Conservation (phyloP, 139 green algal species). For the Asterochloris sp. region DNA sequence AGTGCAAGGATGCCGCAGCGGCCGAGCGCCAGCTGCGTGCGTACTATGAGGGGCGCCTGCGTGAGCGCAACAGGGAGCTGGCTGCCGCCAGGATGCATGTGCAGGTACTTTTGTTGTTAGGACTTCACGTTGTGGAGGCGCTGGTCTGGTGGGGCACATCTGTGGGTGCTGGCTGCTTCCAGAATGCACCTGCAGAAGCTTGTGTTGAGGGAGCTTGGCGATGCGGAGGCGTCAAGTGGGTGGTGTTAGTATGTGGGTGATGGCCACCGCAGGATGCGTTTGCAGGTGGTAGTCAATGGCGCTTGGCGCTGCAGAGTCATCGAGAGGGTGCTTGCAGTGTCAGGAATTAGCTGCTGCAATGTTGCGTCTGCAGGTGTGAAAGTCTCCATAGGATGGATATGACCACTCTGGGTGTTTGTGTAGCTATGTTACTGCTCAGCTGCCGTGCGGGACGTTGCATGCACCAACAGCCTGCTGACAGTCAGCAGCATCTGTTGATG, state of each 20-base stretch:
- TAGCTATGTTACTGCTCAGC: too few relatives aligned
- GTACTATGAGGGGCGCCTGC: slow-evolving; percentile 8
- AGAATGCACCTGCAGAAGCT: neutral
- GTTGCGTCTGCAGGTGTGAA: too few relatives aligned
- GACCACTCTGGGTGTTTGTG: too few relatives aligned
- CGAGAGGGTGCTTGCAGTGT: too few relatives aligned
- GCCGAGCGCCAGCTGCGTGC: slow-evolving; percentile 1
- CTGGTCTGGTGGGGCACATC: neutral
- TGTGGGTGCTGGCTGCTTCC: too few relatives aligned
- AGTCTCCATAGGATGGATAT: too few relatives aligned
- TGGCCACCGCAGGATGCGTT: neutral
- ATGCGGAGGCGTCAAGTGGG: neutral
- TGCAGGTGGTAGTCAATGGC: too few relatives aligned
- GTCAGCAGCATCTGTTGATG: too few relatives aligned
- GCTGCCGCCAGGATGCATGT: neutral
- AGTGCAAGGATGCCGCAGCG: neutral
- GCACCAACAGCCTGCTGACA: too few relatives aligned
- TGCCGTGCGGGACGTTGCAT: too few relatives aligned
- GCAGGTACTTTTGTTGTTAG: neutral
- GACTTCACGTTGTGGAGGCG: neutral
- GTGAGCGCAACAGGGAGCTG: slow-evolving; percentile 13
- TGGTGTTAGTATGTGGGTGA: neutral
- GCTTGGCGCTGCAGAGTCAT: too few relatives aligned
- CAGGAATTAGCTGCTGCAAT: too few relatives aligned
- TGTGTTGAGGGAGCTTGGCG: neutral